Evolutionary conservation across 306 rosid genomes (phyloP), one percentile per base, ranked within the genome.

Genomic region (Lathyrus sativus): DNA sequence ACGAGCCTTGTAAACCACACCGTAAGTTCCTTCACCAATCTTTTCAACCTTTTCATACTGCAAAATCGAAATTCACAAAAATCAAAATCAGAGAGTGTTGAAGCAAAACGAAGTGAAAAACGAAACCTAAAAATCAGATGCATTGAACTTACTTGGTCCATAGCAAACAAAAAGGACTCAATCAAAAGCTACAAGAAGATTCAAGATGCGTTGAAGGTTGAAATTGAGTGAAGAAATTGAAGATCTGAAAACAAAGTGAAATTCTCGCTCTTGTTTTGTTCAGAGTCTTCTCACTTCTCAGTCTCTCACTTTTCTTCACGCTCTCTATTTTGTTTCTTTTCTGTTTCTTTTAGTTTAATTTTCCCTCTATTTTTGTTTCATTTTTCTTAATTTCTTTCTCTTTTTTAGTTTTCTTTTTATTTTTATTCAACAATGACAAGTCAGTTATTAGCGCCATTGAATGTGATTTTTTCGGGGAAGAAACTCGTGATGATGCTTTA

Each of bases 31-130:
- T 79, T 90, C 97, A 3, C 97, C 97, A 41, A 90, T 90, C 85
- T 90, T 90, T 86, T 90, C 97, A 38, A 90, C 95, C 69, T 90
- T 88, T 87, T 88, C 95, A 75, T 90, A 90, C 97, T 90, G 76
- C 70, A 71, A 65, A 75, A 69, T 4, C 38, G 7, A 58, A 67
- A 35, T 39, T 41, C 74, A 62, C 19, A 63, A 41, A 49, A 43
- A 68, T 45, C 15, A 22, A 44, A 79, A 79, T 74, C 68, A 22
- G 31, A 11, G 59, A 29, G 28, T 17, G 55, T 8, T 17, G 17
- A 45, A 45, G 14, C 18, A n/a, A 45, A 44, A 11, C 5, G 51
- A n/a, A 7, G 22, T 17, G 0, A 62, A 46, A 67, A 58, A n/a
- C 46, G 42, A 19, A 63, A 56, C n/a, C 17, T 37, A 61, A 64